phyloP scores from a whole-genome alignment of 257 asterid species.

The Ilex aquifolium region DNA sequence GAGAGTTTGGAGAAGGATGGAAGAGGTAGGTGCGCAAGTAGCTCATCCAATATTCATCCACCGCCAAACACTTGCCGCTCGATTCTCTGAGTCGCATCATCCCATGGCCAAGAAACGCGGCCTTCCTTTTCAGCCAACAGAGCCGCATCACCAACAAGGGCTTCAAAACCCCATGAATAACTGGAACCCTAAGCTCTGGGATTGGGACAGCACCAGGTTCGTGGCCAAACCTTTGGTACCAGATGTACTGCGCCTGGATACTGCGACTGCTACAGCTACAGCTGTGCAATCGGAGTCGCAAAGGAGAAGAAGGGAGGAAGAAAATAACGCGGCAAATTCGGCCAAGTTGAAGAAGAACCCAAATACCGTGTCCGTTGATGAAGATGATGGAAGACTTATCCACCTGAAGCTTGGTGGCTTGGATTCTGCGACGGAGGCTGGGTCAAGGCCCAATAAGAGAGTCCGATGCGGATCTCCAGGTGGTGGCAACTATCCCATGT shows the following conservation, averaged over 20 bases:
- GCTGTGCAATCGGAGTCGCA: conserved; percentile 11
- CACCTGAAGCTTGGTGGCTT: conserved; percentile 41
- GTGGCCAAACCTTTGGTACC: conserved; percentile 50
- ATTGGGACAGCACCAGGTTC: conserved; percentile 71
- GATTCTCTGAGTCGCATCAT: conserved; percentile 35
- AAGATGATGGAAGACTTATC: conserved; percentile 27
- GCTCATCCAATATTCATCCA: no score
- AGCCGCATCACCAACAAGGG: conserved; percentile 22
- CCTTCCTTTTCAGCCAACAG: conserved; percentile 34
- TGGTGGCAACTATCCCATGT: conserved; percentile 45
- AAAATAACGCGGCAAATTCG: conserved; percentile 18
- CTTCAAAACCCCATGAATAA: conserved; percentile 19
- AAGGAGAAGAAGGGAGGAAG: conserved; percentile 3
- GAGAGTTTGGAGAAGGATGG: no score
- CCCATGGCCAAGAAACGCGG: conserved; percentile 52
- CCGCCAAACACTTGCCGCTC: conserved; percentile 5
- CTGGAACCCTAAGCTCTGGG: conserved; percentile 72
- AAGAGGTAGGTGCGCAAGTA: no score
- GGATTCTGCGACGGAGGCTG: conserved; percentile 35
- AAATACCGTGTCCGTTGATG: conserved; percentile 5
- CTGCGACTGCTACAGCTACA: background rate
- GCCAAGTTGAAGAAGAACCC: conserved; percentile 3
- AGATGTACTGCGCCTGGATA: conserved; percentile 19
- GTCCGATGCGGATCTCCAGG: conserved; percentile 80
- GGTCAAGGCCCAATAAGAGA: conserved; percentile 55